phyloP scores from a whole-genome alignment of 257 asterid genomes.

The Ajuga chamaepitys region DNA sequence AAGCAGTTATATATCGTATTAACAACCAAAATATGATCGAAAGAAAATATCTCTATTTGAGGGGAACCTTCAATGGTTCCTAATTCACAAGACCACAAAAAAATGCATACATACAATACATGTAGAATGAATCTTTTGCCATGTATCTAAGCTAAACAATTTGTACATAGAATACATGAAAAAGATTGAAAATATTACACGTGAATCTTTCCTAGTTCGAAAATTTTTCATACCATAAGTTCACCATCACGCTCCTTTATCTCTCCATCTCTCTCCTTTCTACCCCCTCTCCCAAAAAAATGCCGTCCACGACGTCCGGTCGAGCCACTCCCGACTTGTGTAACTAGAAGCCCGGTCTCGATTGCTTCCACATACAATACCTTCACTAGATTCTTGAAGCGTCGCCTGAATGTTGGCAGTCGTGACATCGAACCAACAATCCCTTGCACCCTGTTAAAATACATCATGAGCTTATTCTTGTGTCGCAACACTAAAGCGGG shows the following conservation, averaged over 20 bases:
- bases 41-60: too few species aligned
- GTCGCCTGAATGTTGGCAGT: constrained; percentile 72
- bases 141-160: too few species aligned
- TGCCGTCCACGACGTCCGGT: constrained; percentile 19
- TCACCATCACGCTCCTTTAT: not conserved
- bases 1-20: too few species aligned
- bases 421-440: constrained; percentile 70
- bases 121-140: too few species aligned
- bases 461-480: not conserved
- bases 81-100: too few species aligned
- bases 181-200: too few species aligned
- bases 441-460: constrained; percentile 57
- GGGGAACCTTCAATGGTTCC: too few species aligned
- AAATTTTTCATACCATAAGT: constrained; percentile 23
- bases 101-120: too few species aligned
- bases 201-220: too few species aligned
- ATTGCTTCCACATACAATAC: constrained; percentile 52
- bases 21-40: too few species aligned
- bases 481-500: too few species aligned
- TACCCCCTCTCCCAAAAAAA: constrained; percentile 19
- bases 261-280: constrained; percentile 18
- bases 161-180: too few species aligned
- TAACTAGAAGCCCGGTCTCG: constrained; percentile 28
- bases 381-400: constrained; percentile 59
- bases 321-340: constrained; percentile 5